A percentile compares a stretch with the other conserved stretches of the same genome.
phyloP scores from a whole-genome alignment of 2,329 filamentous ascomycete genomes.

The Pleoardoris graminearum region DNA sequence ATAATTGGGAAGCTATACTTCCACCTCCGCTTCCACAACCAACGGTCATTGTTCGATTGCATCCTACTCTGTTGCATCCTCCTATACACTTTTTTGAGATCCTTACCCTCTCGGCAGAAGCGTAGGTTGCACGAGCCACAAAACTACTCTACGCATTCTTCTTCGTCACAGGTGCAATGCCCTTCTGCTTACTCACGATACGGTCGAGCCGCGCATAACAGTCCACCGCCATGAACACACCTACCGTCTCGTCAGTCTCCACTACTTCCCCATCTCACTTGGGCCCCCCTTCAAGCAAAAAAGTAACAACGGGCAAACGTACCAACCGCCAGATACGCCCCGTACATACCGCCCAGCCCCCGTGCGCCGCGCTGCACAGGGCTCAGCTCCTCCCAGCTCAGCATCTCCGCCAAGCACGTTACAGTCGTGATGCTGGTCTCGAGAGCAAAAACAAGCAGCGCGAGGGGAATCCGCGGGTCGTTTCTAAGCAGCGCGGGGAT shows the following conservation, averaged over 20 bases:
- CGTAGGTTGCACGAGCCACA: too few relatives aligned
- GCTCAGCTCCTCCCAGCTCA: conserved; percentile 53
- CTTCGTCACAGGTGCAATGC: conserved; percentile 32
- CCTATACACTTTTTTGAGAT: too few relatives aligned
- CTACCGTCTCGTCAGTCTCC: conserved; percentile 12
- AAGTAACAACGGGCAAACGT: too few relatives aligned
- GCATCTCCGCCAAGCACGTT: conserved; percentile 64
- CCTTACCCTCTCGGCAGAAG: too few relatives aligned
- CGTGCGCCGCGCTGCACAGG: conserved; percentile 29
- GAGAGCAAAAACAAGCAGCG: conserved; percentile 62
- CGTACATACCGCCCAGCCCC: conserved; percentile 45
- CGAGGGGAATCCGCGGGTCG: conserved; percentile 60
- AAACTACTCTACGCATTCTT: conserved; percentile 23
- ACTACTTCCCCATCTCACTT: too few relatives aligned
- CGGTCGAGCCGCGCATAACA: conserved; percentile 39
- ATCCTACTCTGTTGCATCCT: too few relatives aligned
- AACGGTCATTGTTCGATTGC: too few relatives aligned
- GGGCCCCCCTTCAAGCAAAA: too few relatives aligned
- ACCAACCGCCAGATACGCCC: conserved; percentile 42
- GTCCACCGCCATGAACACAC: conserved; percentile 43
- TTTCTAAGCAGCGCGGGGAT: conserved; percentile 60
- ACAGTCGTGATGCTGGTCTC: conserved; percentile 65
- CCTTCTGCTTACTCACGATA: conserved; percentile 29
- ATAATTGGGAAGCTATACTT: conserved; percentile 7
- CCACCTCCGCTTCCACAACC: not conserved